Evolutionary conservation across 768 basidiomycete species (phyloP), one percentile per base, ranked within the genome.

Genomic region (Coprinopsis marcescibilis): DNA sequence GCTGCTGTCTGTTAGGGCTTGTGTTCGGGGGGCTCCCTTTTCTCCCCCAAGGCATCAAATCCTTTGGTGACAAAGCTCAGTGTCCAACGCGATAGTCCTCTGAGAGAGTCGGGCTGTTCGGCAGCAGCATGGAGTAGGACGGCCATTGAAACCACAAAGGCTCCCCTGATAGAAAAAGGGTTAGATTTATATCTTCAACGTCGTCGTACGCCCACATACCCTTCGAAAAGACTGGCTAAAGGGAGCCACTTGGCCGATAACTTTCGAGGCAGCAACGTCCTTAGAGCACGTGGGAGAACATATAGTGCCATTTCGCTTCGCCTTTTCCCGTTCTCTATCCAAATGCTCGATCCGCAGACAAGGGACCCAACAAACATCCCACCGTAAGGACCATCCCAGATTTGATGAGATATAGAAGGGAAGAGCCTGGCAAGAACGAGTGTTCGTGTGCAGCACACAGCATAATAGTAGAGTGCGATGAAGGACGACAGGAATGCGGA

Each of bases 261-360:
- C 3, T 55, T 57, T 49, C 76, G 65, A 1, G 85, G 75, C n/a
- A 89, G 58, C 43, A 70, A 78, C 0, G 86, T 71, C 35, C 83
- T 69, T 24, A 89, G 51, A 11, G 85, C 87, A 45, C 76, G 70
- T 2, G 88, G 86, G 3, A 89, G 65, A 43, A 89, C 87, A 55
- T 89, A 89, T 24, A 89, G 60, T 0, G 85, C 81, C 67, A 90
- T 85, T 64, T 90, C 88, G 3, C 85, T 85, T 43, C 88, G 67
- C 52, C 88, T 66, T 45, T 69, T 67, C 2, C 80, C 81, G 49
- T 82, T 79, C 58, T 90, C 88, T 21, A 89, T 74, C 78, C 81
- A 87, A 34, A 90, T 87, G 45, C 85, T 88, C 46, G 73, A 67
- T 3, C 88, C 87, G 51, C 87, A 89, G 14, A 73, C 64, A 34